Conservation (phyloP, 2,329 filamentous ascomycete genomes). For the Xylariomycetidae sp. region DNA sequence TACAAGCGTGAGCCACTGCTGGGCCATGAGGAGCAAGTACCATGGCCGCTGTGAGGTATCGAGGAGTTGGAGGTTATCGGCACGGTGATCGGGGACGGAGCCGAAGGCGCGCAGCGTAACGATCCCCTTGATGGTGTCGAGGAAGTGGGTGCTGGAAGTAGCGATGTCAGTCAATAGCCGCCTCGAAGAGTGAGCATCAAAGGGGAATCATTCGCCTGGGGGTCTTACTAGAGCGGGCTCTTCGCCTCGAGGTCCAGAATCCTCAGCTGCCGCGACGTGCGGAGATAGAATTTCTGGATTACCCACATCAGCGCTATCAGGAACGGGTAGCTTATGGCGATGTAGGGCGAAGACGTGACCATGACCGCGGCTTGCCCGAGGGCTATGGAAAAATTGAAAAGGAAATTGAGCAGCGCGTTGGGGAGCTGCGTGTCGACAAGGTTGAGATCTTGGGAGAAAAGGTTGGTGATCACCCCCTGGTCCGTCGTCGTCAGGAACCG, state of each 20-base stretch:
- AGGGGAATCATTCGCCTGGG: not conserved
- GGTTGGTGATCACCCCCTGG: conserved; percentile 34
- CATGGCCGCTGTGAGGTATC: conserved; percentile 27
- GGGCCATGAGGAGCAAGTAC: conserved; percentile 30
- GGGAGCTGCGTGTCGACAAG: conserved; percentile 37
- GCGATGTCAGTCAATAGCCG: not conserved
- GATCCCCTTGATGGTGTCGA: not conserved
- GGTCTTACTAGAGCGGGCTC: conserved; percentile 7
- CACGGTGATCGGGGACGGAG: conserved; percentile 4
- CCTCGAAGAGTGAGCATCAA: too few species aligned
- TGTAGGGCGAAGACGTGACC: conserved; percentile 32
- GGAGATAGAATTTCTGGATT: conserved; percentile 7
- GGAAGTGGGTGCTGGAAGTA: not conserved
- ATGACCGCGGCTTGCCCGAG: conserved; percentile 46
- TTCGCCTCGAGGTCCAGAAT: conserved; percentile 9
- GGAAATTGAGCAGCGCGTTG: conserved; percentile 26
- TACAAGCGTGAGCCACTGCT: conserved; percentile 34
- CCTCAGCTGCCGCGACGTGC: conserved; percentile 7
- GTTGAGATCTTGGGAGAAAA: conserved; percentile 42
- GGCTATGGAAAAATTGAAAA: conserved; percentile 16
- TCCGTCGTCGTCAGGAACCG: conserved; percentile 38
- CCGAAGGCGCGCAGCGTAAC: not conserved
- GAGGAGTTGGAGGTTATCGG: conserved; percentile 25
- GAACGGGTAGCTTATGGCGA: conserved; percentile 3
- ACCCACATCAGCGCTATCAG: not conserved